Evolutionary conservation across 345 rosid genomes (phyloP).

Genomic region (Passiflora organensis): DNA sequence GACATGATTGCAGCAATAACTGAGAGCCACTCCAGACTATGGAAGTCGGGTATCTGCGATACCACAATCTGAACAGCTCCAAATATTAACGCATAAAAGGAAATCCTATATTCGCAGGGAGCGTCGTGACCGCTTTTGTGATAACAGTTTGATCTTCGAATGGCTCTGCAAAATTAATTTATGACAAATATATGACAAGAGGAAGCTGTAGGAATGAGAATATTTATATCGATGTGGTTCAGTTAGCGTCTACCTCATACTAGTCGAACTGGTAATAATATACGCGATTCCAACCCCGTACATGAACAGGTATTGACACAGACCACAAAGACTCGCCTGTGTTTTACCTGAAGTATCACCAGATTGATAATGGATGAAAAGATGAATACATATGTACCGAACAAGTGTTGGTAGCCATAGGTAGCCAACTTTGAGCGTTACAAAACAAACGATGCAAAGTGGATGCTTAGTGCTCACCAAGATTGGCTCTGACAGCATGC

Average conservation of each 20-base stretch:
- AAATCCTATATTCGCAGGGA: slow-evolving; percentile 12
- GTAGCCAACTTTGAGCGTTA: too few relatives aligned
- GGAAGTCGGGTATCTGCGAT: slow-evolving; percentile 51
- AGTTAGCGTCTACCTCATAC: slow-evolving; percentile 32
- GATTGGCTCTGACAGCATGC: not conserved
- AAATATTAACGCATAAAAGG: slow-evolving; percentile 28
- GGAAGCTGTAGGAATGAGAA: not conserved
- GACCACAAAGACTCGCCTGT: too few relatives aligned
- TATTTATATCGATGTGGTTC: not conserved
- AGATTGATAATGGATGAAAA: too few relatives aligned
- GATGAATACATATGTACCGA: too few relatives aligned
- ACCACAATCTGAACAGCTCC: slow-evolving; percentile 40
- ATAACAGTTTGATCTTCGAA: not conserved
- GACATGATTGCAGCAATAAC: slow-evolving; percentile 54
- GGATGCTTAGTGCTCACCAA: not conserved
- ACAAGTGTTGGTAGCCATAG: too few relatives aligned
- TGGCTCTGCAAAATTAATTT: not conserved
- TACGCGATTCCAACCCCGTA: slow-evolving; percentile 41
- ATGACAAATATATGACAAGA: not conserved
- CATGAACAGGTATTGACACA: slow-evolving; percentile 3
- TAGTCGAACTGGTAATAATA: slow-evolving; percentile 37
- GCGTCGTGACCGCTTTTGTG: not conserved
- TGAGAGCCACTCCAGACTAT: slow-evolving; percentile 48
- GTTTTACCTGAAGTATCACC: too few relatives aligned
- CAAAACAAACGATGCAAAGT: too few relatives aligned